Base-by-base conservation (phyloP, 306 rosid genomes). In the Boehmeria nivea region DNA sequence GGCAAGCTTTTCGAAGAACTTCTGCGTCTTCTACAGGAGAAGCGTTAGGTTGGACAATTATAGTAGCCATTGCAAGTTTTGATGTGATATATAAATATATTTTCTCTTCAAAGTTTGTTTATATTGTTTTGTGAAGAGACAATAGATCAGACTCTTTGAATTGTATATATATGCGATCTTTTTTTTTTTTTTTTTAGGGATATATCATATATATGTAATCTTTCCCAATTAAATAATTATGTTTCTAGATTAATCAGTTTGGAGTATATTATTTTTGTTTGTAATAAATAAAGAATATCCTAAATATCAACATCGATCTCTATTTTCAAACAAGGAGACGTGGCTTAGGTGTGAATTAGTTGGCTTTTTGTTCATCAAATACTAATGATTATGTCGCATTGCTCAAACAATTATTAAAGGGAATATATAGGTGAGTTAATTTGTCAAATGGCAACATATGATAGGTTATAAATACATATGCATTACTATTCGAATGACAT, bases 11-110 rank as follows among this genome's bases (percentile, higher is more conserved):
- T 7, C 63, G 50, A 56, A 87, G 77, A 76, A 70, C 61, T 66
- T 87, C 83, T 11, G 96, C 94, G 66, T 81, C 96, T 49, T 71
- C 87, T 17, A 13, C 6, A 2, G 88, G 77, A 23, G 83, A 71
- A 58, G 69, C 59, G 24, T 67, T 50, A 44, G 49, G 50, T 21
- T 72, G 69, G 65, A 69, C 76, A 71, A 60, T 40, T 14, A 84
- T 53, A 2, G 94, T 74, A 28, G 87, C 83, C 95, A 86, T 80
- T 70, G 46, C 23, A 31, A 31, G 36, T 31, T 6, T 31, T 4
- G 36, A 31, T 31, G 36, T n/a, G n/a, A n/a, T n/a, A 31, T 31
- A 31, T 31, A 6, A 6, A 4, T 31, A 31, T 31, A 28, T 3
- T 28, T 3, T 31, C 5, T 31, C 5, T 31, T 6, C 5, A 31